phyloP scores from a whole-genome alignment of 805 yeast genomes.

The Starmerella riodocensis region DNA sequence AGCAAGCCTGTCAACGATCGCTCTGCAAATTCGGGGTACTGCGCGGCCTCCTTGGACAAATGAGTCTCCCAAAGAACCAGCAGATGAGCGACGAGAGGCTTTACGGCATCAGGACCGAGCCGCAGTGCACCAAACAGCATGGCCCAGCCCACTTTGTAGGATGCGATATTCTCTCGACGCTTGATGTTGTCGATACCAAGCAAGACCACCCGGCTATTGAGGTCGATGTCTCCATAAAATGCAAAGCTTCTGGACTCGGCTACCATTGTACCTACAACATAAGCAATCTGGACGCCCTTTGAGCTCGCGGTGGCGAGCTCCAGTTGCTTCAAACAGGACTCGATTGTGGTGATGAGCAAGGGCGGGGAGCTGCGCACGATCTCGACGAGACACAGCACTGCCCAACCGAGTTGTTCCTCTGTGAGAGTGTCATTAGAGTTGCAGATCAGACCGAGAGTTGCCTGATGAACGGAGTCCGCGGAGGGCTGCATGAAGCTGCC shows the following conservation, averaged over 20 bases:
- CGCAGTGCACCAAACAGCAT: conserved; percentile 51
- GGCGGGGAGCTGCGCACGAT: conserved; percentile 15
- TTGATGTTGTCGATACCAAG: conserved; percentile 8
- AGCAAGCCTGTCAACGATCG: conserved; percentile 46
- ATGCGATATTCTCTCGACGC: conserved; percentile 2
- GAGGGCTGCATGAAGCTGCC: conserved; percentile 18
- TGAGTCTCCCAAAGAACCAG: conserved; percentile 52
- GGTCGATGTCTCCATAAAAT: conserved; percentile 17
- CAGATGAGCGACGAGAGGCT: conserved; percentile 45
- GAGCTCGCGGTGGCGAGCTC: conserved; percentile 4
- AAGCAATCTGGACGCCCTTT: conserved; percentile 4
- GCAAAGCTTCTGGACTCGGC: conserved; percentile 9
- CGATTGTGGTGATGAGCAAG: conserved; percentile 13
- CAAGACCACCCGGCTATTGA: conserved; percentile 10
- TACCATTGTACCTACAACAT: conserved; percentile 16
- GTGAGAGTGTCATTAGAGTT: conserved; percentile 8
- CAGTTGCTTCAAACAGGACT: conserved; percentile 12
- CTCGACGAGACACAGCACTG: conserved; percentile 7
- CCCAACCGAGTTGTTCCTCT: conserved; percentile 5
- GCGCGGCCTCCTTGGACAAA: conserved; percentile 28
- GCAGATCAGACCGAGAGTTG: conserved; percentile 16
- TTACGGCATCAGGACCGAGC: conserved; percentile 41
- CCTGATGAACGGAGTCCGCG: conserved; percentile 18
- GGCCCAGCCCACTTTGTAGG: conserved; percentile 39
- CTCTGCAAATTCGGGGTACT: conserved; percentile 23